phyloP scores from a whole-genome alignment of 257 asterid genomes.

The Solanum ossicruentum region DNA sequence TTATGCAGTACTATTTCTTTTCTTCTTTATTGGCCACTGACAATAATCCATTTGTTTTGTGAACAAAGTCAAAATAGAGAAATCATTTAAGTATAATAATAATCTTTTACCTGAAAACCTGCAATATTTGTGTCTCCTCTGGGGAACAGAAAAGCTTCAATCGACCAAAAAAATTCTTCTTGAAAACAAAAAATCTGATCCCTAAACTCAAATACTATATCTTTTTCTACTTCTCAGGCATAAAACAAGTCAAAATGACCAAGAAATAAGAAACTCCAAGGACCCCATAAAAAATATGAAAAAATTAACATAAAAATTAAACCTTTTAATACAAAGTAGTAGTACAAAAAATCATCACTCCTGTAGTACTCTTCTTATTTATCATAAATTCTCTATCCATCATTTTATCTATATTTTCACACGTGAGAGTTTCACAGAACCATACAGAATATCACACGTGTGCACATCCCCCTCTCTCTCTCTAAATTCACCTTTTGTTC shows the following conservation, averaged over 20 bases:
- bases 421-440: slow-evolving; percentile 46
- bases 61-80: slow-evolving; percentile 5
- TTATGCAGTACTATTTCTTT: not conserved
- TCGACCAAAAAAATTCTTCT: slow-evolving; percentile 24
- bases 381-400: slow-evolving; percentile 31
- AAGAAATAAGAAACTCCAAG: slow-evolving; percentile 1
- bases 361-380: slow-evolving; percentile 23
- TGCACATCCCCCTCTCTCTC: slow-evolving; percentile 6
- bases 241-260: not conserved
- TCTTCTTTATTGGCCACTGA: not conserved
- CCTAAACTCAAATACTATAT: slow-evolving; percentile 23
- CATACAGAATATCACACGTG: slow-evolving; percentile 5
- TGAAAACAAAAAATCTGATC: slow-evolving; percentile 35
- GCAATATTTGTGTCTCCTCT: slow-evolving; percentile 20
- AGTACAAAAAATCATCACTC: slow-evolving; percentile 43
- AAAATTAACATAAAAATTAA: slow-evolving; percentile 5
- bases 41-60: not conserved
- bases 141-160: slow-evolving; percentile 39
- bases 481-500: not conserved
- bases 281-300: not conserved
- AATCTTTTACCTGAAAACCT: slow-evolving; percentile 29
- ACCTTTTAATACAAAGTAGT: slow-evolving; percentile 18
- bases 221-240: not conserved
- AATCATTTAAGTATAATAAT: not conserved
- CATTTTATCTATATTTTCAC: slow-evolving; percentile 40